A percentile compares a stretch with the other conserved stretches of the same genome.
Conservation (phyloP, 352 stramenopile species). For the Pythium aristosporum region DNA sequence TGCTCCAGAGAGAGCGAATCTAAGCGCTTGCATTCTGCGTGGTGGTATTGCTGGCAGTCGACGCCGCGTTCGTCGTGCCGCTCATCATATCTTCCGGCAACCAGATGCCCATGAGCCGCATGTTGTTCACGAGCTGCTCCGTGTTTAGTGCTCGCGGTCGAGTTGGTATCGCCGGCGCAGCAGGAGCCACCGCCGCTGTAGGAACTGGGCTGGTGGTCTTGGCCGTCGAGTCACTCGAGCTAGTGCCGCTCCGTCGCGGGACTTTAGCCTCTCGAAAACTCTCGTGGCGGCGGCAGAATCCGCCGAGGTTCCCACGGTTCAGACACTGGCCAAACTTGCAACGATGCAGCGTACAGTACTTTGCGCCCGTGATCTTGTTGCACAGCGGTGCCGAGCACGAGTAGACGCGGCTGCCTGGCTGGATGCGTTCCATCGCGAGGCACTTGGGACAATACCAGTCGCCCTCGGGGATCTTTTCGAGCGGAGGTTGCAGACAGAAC, state of each 20-base stretch:
- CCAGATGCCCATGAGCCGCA: slow-evolving; percentile 32
- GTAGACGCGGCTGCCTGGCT: slow-evolving; percentile 27
- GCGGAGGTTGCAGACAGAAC: slow-evolving; percentile 40
- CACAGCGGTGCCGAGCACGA: slow-evolving; percentile 34
- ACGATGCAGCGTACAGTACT: slow-evolving; percentile 39
- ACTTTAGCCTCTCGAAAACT: slow-evolving; percentile 7
- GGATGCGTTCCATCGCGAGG: slow-evolving; percentile 28
- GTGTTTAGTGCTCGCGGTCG: slow-evolving; percentile 5
- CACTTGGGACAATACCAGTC: slow-evolving; percentile 53
- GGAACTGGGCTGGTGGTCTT: not conserved
- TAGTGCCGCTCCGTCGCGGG: not conserved
- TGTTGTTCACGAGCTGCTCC: slow-evolving; percentile 25
- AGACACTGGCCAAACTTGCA: slow-evolving; percentile 32
- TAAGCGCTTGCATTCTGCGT: not conserved
- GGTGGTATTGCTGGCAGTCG: not conserved
- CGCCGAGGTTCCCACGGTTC: slow-evolving; percentile 30
- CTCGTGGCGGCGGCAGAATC: slow-evolving; percentile 39
- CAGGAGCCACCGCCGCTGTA: not conserved
- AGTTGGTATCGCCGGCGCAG: not conserved
- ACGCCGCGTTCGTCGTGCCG: not conserved
- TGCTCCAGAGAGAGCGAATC: not conserved
- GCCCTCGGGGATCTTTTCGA: slow-evolving; percentile 45
- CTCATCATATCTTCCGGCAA: slow-evolving; percentile 17
- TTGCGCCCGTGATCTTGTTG: slow-evolving; percentile 40
- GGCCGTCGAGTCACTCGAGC: not conserved